These are phyloP conservation scores for Hypoxylon sp. DNA, from an alignment of 2,329 filamentous ascomycete genomes.

Conservation along the genomic window DNA sequence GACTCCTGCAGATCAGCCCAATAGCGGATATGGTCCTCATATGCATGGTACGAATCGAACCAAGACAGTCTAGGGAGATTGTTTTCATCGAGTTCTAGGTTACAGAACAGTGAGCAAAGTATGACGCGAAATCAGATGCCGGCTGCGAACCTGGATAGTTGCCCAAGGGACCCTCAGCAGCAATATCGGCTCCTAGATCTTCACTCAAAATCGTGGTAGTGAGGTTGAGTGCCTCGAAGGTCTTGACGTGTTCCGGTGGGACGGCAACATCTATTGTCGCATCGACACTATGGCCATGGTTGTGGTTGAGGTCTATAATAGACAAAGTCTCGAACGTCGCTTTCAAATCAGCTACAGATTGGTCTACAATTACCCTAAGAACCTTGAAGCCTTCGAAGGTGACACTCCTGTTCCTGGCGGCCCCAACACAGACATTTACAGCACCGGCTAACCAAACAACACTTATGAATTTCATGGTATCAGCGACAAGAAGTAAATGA, in stretches of 20 bases:
- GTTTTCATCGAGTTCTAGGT: slow-evolving; percentile 32
- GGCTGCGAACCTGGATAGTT: slow-evolving; percentile 41
- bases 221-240: slow-evolving; percentile 51
- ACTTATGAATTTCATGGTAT: slow-evolving; percentile 40
- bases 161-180: slow-evolving; percentile 47
- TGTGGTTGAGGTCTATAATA: slow-evolving; percentile 49
- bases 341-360: slow-evolving; percentile 35
- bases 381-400: slow-evolving; percentile 56
- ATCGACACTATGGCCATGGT: slow-evolving; percentile 29
- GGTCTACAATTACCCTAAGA: slow-evolving; percentile 49
- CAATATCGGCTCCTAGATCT: slow-evolving; percentile 52
- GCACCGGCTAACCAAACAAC: slow-evolving; percentile 31
- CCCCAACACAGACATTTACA: slow-evolving; percentile 9
- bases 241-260: slow-evolving; percentile 49
- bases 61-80: slow-evolving; percentile 58
- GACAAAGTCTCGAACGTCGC: slow-evolving; percentile 43
- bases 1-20: slow-evolving; percentile 62
- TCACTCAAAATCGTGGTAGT: slow-evolving; percentile 48
- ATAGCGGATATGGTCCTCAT: slow-evolving; percentile 66
- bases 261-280: slow-evolving; percentile 54
- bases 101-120: slow-evolving; percentile 16
- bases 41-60: slow-evolving; percentile 69
- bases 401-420: slow-evolving; percentile 31
- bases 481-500: background rate
- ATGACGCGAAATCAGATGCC: background rate